Base-by-base conservation (phyloP, 2,329 filamentous ascomycete species). In the Trichophyton rubrum region DNA sequence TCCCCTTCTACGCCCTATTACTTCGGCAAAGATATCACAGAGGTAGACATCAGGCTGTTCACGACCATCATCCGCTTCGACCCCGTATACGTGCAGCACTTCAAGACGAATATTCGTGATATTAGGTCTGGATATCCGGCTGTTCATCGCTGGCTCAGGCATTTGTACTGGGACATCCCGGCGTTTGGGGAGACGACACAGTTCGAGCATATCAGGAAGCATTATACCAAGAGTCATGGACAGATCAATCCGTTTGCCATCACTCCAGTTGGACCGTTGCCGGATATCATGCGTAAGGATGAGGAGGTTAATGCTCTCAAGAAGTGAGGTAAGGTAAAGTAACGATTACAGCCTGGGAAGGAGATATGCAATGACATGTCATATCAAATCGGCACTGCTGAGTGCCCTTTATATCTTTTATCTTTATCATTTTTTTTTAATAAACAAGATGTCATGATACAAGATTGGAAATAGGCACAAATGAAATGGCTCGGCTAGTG, bases 161-260 rank as follows among this genome's bases (percentile, higher is more conserved):
- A 86, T 69, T 76, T 95, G 67, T 96, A 96, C 77, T 96, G 90
- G 90, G 86, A 86, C 66, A 72, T 84, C 24, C 79, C 84, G 0
- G 90, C 89, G 1, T 96, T 95, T 76, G 78, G 78, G 64, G 83
- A 88, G 58, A 93, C 90, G 63, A 95, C 91, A 22, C 83, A 96
- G 73, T 96, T 95, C 72, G 83, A 95, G 73, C 93, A 99, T 76
- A 97, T 97, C 78, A 96, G 95, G 82, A 87, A 81, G 51, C 84
- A 86, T 68, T 86, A 86, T 70, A 86, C 83, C 1, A 84, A 83
- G 76, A 84, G 80, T 65, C 84, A 86, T 72, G 75, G 71, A 65
- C 83, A 85, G 73, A 86, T 86, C 66, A 86, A 86, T 69, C 82
- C 70, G 55, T 80, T 79, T 71, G 75, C 79, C 43, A 95, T 99